Percentiles rank a stretch among this genome's conserved stretches.
Evolutionary conservation across 192 early-diverging fungal species (phyloP).

Genomic region (Nowakowskiella sp.): DNA sequence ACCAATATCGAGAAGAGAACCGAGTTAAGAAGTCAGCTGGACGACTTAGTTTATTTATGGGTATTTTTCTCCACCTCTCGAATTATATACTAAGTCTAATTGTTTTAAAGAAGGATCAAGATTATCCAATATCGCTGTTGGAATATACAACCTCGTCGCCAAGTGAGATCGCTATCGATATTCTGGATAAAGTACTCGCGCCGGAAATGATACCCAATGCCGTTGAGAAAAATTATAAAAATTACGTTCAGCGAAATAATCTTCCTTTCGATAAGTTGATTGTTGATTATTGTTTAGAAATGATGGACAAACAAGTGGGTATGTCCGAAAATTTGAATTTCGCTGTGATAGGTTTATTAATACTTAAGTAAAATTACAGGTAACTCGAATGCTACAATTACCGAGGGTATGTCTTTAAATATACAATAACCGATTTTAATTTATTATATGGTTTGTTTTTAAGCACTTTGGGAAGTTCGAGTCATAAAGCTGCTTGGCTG

Average conservation of each 20-base stretch:
- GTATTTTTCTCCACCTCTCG: slow-evolving; percentile 9
- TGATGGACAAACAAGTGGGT: slow-evolving; percentile 36
- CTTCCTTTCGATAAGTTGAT: slow-evolving; percentile 45
- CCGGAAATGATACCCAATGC: slow-evolving; percentile 48
- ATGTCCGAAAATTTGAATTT: neutral
- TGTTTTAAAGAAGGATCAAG: slow-evolving; percentile 29
- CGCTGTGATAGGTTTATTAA: slow-evolving; percentile 1
- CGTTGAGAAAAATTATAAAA: slow-evolving; percentile 46
- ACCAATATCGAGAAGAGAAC: slow-evolving; percentile 19
- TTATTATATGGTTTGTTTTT: neutral
- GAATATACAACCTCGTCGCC: slow-evolving; percentile 45
- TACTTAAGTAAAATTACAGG: too few species aligned
- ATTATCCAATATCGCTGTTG: slow-evolving; percentile 31
- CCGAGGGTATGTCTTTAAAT: neutral
- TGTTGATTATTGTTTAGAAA: slow-evolving; percentile 45
- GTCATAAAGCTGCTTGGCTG: slow-evolving; percentile 41
- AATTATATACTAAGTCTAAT: neutral
- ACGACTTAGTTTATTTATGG: slow-evolving; percentile 48
- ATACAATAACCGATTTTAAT: slow-evolving; percentile 1
- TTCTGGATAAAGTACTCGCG: slow-evolving; percentile 54
- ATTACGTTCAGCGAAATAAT: slow-evolving; percentile 42
- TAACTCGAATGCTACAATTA: too few species aligned
- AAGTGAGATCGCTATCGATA: slow-evolving; percentile 36
- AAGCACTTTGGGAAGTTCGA: slow-evolving; percentile 47
- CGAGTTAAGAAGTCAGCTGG: slow-evolving; percentile 40